Evolutionary conservation across 2,329 filamentous ascomycete genomes (phyloP), one percentile per base, ranked within the genome.

Genomic region (Zelopaecilomyces penicillatus): DNA sequence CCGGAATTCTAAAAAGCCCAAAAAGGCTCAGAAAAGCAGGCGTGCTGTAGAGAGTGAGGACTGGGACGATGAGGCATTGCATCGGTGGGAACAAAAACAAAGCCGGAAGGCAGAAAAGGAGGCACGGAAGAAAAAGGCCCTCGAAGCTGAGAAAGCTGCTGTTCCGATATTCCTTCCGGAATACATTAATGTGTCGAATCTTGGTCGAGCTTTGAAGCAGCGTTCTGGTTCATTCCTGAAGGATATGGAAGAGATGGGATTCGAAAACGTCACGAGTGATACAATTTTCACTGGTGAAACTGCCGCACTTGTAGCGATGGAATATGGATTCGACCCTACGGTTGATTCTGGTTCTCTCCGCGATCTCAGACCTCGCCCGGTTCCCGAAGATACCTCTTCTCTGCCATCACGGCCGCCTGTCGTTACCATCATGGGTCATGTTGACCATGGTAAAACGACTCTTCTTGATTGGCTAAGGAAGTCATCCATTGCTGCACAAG

Each of bases 371-470:
- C 75, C 85, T 27, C 78, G 82, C 8, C 83, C 88, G 1, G 68
- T 74, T 28, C 78, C 80, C 6, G 81, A 82, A 56, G 87, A 91
- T 61, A 75, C 71, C 40, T 79, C 84, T 0, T 55, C 64, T 10
- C 65, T 96, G 6, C 88, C 89, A 2, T 65, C 71, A 31, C 80
- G 94, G 11, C 91, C 93, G 6, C 94, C 93, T 0, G 88, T 98
- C 32, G 90, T 98, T 34, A 97, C 94, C 0, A 98, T 98, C 58
- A 98, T 98, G 94, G 93, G 93, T 3, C 93, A 98, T 53, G 93
- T 98, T 55, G 94, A 98, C 61, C 93, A 98, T 63, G 93, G 93
- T 43, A 98, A 98, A 70, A 98, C 93, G 1, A 98, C 94, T 0
- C 82, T 98, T 36, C 73, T 98, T 7, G 93, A 98, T 61, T 97